phyloP scores from a whole-genome alignment of 169 alveolate genomes.

The Plasmodium malariae region DNA sequence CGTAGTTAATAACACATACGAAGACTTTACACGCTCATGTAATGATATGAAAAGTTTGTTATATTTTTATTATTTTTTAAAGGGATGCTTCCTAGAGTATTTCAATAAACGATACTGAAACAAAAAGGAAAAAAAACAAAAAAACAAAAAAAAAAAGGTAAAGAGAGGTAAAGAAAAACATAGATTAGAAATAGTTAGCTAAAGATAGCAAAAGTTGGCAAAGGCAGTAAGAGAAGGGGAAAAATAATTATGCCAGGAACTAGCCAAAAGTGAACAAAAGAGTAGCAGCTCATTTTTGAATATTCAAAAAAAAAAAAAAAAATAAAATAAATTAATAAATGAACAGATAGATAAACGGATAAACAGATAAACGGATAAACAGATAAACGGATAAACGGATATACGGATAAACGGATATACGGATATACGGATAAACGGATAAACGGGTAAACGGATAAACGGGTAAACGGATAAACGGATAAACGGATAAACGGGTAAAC shows the following conservation, averaged over 20 bases:
- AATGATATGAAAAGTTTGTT: not conserved
- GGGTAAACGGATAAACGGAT: no score
- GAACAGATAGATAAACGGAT: no score
- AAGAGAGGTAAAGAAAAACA: not conserved
- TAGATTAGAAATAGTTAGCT: not conserved
- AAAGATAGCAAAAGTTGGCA: not conserved
- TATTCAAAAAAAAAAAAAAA: not conserved
- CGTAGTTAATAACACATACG: not conserved
- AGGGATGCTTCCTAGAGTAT: not conserved
- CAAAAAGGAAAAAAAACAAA: not conserved
- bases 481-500: no score
- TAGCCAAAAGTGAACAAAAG: not conserved
- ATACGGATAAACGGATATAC: no score
- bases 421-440: no score
- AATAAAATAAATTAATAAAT: no score
- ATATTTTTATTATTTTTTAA: no score
- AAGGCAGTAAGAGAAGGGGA: no score
- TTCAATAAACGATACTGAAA: not conserved
- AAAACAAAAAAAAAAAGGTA: not conserved
- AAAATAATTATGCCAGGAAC: conserved; percentile 6
- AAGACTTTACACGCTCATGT: not conserved
- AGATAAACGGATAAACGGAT: no score
- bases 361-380: no score
- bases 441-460: no score
- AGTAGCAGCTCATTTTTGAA: conserved; percentile 12